phyloP scores from a whole-genome alignment of 805 yeast genomes.

The Zygosaccharomyces rouxii region DNA sequence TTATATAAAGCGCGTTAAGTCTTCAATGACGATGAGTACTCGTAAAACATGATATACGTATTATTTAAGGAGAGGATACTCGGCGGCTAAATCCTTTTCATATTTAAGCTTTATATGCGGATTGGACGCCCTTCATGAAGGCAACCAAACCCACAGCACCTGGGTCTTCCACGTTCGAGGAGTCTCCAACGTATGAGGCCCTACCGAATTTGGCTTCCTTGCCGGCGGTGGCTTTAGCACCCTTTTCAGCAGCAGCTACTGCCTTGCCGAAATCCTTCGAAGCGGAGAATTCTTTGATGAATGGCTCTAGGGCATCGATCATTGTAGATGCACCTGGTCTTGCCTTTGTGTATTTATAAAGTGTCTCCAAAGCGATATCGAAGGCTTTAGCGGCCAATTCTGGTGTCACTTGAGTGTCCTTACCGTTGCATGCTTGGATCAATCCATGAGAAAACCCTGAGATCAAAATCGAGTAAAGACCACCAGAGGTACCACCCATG shows the following conservation, averaged over 20 bases:
- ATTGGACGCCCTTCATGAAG: slow-evolving; percentile 39
- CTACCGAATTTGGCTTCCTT: slow-evolving; percentile 87
- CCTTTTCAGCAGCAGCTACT: slow-evolving; percentile 61
- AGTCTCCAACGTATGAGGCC: slow-evolving; percentile 87
- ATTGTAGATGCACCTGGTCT: slow-evolving; percentile 84
- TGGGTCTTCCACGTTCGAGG: slow-evolving; percentile 74
- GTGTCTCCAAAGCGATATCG: slow-evolving; percentile 57
- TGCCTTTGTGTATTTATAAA: slow-evolving; percentile 84
- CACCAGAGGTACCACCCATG: slow-evolving; percentile 99
- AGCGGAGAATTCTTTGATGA: slow-evolving; percentile 55
- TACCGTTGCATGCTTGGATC: slow-evolving; percentile 25
- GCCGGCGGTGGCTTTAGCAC: slow-evolving; percentile 71
- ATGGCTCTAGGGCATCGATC: slow-evolving; percentile 86
- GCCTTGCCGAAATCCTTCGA: slow-evolving; percentile 57
- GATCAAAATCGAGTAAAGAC: slow-evolving; percentile 78
- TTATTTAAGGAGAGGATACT: not conserved
- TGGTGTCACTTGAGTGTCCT: slow-evolving; percentile 30
- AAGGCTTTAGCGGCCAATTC: slow-evolving; percentile 47
- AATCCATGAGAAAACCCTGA: slow-evolving; percentile 66
- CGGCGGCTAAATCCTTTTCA: not conserved
- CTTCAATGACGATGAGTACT: not conserved
- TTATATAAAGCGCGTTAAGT: not conserved
- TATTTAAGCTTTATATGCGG: slow-evolving; percentile 6
- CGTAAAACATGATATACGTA: not conserved
- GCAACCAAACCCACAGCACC: slow-evolving; percentile 86